Evolutionary conservation across 2,329 filamentous ascomycete genomes (phyloP), one percentile per base, ranked within the genome.

Genomic region (Emergomyces pasteurianus): DNA sequence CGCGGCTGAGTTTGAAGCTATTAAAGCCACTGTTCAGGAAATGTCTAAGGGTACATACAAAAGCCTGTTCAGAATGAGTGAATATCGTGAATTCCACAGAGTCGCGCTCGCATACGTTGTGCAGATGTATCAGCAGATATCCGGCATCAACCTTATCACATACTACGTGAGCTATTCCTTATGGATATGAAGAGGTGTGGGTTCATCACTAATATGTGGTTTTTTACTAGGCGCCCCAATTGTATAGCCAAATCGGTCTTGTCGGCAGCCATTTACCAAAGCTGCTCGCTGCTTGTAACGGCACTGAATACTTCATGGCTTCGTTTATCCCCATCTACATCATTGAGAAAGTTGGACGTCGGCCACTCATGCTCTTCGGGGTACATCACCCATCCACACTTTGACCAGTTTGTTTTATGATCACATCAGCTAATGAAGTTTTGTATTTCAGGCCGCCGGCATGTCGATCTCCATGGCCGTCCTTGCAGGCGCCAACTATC

Each of bases 401-500:
- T 10, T 2, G n/a, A 12, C 23, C 5, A 31, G n/a, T 31, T 7
- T 56, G n/a, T 31, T 7, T 56, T 21, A 18, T 14, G 46, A 49
- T 47, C 23, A 28, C 16, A 21, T 50, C 21, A 40, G 16, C 31
- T 52, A 53, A 59, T 23, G 43, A 8, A 31, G 2, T n/a, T 1
- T 40, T 26, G 12, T 53, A 21, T 23, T 28, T 40, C 26, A 59
- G 58, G 59, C 69, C 0, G 69, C 58, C 2, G 69, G 65, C 4
- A 71, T 71, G 69, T 62, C 69, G 0, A 58, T 65, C 21, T 70
- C 65, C 8, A 72, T 72, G 70, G 70, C 67, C 1, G 61, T 71
- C 2, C 73, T 85, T 10, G 79, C 81, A 3, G 74, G 83, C 40
- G 75, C 78, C 5, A 82, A 79, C 2, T 81, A 50, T 53, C 18